A percentile compares a stretch with the other conserved stretches of the same genome.
phyloP scores from a whole-genome alignment of 306 rosid species.

The Amphicarpaea edgeworthii region DNA sequence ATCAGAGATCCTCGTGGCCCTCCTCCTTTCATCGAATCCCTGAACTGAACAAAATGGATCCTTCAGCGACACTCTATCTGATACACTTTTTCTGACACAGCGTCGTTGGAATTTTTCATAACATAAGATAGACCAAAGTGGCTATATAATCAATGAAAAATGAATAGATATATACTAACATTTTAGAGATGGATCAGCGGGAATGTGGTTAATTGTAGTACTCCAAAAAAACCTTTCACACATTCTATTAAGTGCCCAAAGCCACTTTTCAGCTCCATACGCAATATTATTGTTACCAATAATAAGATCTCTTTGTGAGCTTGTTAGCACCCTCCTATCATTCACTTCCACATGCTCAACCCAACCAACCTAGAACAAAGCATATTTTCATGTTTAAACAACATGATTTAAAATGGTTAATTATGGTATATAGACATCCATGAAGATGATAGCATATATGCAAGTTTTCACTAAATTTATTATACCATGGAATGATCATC shows the following conservation, averaged over 20 bases:
- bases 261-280: conserved; percentile 76
- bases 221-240: conserved; percentile 57
- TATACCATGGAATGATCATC: conserved; percentile 63
- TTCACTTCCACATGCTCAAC: conserved; percentile 71
- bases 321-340: conserved; percentile 49
- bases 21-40: conserved; percentile 46
- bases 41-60: conserved; percentile 41
- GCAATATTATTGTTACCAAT: conserved; percentile 34
- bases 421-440: neutral
- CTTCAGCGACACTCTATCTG: no score
- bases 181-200: conserved; percentile 40
- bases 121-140: neutral
- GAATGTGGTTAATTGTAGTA: conserved; percentile 13
- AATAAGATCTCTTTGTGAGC: conserved; percentile 55
- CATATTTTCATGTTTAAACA: neutral
- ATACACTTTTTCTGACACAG: no score
- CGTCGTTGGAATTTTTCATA: no score
- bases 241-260: conserved; percentile 62
- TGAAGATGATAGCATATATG: neutral
- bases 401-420: neutral
- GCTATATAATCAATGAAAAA: neutral
- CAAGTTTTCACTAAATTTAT: neutral
- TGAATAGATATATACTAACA: conserved; percentile 41
- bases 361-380: conserved; percentile 62
- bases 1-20: conserved; percentile 52